A percentile compares a stretch with the other conserved stretches of the same genome.
phyloP scores from a whole-genome alignment of 139 green algal species.

The Haematococcus lacustris region DNA sequence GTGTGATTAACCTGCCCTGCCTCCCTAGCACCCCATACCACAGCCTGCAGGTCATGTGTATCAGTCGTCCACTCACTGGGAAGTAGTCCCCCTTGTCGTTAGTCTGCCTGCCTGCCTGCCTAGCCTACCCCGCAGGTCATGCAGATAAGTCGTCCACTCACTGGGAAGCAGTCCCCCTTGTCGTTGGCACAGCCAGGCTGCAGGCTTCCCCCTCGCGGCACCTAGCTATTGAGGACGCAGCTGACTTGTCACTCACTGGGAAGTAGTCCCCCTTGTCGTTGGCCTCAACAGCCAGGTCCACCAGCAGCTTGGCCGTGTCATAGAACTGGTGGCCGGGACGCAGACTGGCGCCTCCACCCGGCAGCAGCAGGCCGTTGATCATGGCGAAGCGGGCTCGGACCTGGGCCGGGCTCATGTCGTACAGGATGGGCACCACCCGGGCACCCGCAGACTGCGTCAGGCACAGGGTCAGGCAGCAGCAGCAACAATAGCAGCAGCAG shows the following conservation, averaged over 20 bases:
- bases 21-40: too few species aligned
- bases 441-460: conserved; percentile 59
- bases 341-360: conserved; percentile 58
- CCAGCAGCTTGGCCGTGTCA: conserved; percentile 49
- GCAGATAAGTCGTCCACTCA: too few species aligned
- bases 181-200: too few species aligned
- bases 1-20: too few species aligned
- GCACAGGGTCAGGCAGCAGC: too few species aligned
- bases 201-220: too few species aligned
- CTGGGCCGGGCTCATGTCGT: conserved; percentile 42
- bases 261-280: conserved; percentile 81
- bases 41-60: too few species aligned
- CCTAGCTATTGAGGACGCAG: too few species aligned
- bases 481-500: neutral
- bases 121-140: too few species aligned
- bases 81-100: too few species aligned
- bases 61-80: too few species aligned
- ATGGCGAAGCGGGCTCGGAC: conserved; percentile 22
- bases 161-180: conserved; percentile 73
- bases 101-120: too few species aligned
- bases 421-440: conserved; percentile 66
- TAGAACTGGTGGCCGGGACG: conserved; percentile 63
- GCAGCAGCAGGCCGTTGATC: conserved; percentile 75
- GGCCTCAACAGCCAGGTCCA: conserved; percentile 53
- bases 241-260: conserved; percentile 48